phyloP scores from a whole-genome alignment of 129 eudicot species.

The Chrysanthemum lavandulifolium region DNA sequence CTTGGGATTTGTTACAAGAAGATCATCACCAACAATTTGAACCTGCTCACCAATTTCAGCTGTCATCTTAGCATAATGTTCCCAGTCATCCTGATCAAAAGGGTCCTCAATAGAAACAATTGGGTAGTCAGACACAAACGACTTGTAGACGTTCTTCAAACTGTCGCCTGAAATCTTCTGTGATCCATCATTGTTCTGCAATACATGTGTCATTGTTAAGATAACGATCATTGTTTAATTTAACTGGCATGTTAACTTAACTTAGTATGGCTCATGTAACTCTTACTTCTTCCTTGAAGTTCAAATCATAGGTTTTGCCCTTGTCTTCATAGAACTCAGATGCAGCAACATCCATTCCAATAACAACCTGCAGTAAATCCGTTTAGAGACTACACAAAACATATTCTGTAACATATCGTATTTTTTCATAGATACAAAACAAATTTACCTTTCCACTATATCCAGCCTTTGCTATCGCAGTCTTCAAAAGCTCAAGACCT shows the following conservation, averaged over 20 bases:
- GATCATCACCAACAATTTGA: slow-evolving; percentile 54
- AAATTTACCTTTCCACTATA: slow-evolving; percentile 46
- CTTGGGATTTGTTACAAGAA: slow-evolving; percentile 47
- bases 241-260: neutral
- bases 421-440: neutral
- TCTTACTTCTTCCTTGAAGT: slow-evolving; percentile 56
- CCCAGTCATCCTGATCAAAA: slow-evolving; percentile 51
- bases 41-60: slow-evolving; percentile 41
- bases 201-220: neutral
- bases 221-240: neutral
- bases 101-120: slow-evolving; percentile 47
- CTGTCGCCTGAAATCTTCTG: slow-evolving; percentile 46
- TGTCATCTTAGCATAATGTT: slow-evolving; percentile 49
- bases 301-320: slow-evolving; percentile 52
- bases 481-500: slow-evolving; percentile 59
- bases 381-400: neutral
- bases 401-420: neutral
- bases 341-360: slow-evolving; percentile 69
- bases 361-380: slow-evolving; percentile 38
- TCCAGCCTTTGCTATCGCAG: slow-evolving; percentile 65
- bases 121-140: slow-evolving; percentile 39
- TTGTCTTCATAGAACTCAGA: slow-evolving; percentile 51
- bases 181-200: slow-evolving; percentile 48
- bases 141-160: slow-evolving; percentile 45
- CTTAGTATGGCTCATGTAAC: neutral